Conservation (phyloP, 768 basidiomycete genomes). For the Lactarius psammicola region DNA sequence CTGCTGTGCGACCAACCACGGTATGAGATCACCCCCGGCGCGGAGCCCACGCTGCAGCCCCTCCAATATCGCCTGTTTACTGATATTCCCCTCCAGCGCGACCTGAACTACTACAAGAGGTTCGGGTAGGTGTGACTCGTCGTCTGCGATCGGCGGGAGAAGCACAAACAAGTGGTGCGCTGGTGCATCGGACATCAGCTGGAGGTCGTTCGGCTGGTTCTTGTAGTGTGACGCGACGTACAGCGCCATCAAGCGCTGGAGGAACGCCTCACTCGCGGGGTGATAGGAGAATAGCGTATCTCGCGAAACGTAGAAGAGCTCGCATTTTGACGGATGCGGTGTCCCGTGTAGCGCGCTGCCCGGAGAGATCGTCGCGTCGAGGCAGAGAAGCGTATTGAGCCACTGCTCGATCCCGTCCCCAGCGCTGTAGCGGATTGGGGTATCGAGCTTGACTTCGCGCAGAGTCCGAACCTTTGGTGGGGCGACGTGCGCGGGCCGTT, state of each 20-base stretch:
- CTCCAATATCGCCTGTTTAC: slow-evolving; percentile 80
- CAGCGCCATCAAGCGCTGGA: slow-evolving; percentile 97
- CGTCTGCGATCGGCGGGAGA: slow-evolving; percentile 86
- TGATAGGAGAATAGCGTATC: slow-evolving; percentile 98
- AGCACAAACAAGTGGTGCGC: slow-evolving; percentile 97
- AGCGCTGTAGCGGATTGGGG: slow-evolving; percentile 86
- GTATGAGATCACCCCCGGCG: slow-evolving; percentile 95
- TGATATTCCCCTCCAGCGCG: slow-evolving; percentile 92
- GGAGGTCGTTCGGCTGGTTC: slow-evolving; percentile 98
- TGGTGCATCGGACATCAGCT: slow-evolving; percentile 94
- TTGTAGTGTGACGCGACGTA: slow-evolving; percentile 99
- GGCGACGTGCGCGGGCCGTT: slow-evolving; percentile 54
- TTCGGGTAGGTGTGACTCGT: slow-evolving; percentile 88
- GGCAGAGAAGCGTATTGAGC: slow-evolving; percentile 86
- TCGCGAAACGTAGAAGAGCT: slow-evolving; percentile 91
- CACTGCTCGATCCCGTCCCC: slow-evolving; percentile 93
- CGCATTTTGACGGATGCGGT: slow-evolving; percentile 91
- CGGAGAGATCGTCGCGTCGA: slow-evolving; percentile 74
- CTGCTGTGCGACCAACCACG: slow-evolving; percentile 92
- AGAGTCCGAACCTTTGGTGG: slow-evolving; percentile 70
- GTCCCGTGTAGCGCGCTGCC: slow-evolving; percentile 66
- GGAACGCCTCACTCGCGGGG: slow-evolving; percentile 94
- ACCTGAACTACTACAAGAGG: slow-evolving; percentile 96
- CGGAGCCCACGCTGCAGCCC: slow-evolving; percentile 79
- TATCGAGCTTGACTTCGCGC: slow-evolving; percentile 92